These are phyloP conservation scores for Mollisiaceae sp. DNA, from an alignment of 2,329 filamentous ascomycete genomes.

Conservation along the genomic window DNA sequence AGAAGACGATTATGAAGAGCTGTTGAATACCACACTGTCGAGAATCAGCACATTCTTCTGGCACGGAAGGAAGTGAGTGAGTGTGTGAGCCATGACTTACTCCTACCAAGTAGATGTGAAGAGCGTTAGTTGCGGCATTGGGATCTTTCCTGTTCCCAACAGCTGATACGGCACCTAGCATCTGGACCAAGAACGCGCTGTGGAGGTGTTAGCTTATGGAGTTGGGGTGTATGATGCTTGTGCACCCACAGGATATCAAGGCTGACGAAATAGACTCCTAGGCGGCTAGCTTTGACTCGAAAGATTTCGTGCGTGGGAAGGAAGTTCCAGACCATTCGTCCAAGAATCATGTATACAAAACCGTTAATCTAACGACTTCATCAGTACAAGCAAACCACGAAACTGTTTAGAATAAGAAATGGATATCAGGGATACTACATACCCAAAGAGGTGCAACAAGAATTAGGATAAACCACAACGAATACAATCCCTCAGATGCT, in stretches of 20 bases:
- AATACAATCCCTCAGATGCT: constrained; percentile 34
- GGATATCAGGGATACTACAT: constrained; percentile 25
- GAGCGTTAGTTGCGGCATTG: not conserved
- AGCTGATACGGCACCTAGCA: constrained; percentile 38
- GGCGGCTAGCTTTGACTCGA: constrained; percentile 30
- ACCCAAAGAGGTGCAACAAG: constrained; percentile 32
- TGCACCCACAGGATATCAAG: constrained; percentile 37
- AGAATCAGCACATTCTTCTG: constrained; percentile 44
- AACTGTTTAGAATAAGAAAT: constrained; percentile 14
- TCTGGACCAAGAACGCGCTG: constrained; percentile 35
- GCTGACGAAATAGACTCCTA: constrained; percentile 36
- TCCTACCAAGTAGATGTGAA: constrained; percentile 15
- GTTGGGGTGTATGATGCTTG: not conserved
- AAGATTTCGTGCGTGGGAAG: constrained; percentile 27
- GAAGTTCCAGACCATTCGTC: constrained; percentile 39
- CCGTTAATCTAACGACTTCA: constrained; percentile 21
- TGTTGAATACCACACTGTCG: constrained; percentile 56
- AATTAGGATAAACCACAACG: constrained; percentile 26
- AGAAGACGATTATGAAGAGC: constrained; percentile 52
- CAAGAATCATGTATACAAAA: constrained; percentile 39
- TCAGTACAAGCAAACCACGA: too few relatives aligned
- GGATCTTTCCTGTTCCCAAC: constrained; percentile 41
- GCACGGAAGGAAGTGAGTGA: too few relatives aligned
- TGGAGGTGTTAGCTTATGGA: constrained; percentile 7
- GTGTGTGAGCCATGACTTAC: not conserved